Evolutionary conservation across 1,284 basidiomycete genomes (phyloP), one percentile per base, ranked within the genome.

Genomic region (Ustilago sp.): DNA sequence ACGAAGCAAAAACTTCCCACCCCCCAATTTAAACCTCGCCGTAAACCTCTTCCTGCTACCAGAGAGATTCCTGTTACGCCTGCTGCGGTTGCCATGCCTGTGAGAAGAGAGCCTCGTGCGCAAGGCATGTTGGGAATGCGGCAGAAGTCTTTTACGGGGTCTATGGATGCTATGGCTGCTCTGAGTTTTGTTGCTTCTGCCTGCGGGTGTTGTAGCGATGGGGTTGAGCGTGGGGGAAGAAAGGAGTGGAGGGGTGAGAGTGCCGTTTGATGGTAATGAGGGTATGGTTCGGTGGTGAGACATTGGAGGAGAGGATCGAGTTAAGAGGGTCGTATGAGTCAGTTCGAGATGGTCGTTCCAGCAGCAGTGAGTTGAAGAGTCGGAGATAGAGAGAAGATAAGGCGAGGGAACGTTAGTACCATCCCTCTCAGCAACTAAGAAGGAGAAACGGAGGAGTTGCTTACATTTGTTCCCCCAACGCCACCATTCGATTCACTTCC

Each of bases 1-100:
- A 79, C 63, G 36, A 79, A 79, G 61, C 69, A 71, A 58, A 80
- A 80, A 11, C 63, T 64, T 1, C 79, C 79, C 3, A 80, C 79
- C 8, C 79, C 79, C 79, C 79, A 80, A 55, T 80, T 80, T 17
- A 80, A 31, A 0, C 76, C 70, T n/a, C 72, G 57, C 11, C 70
- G 28, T 35, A 80, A 35, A 7, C 78, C 78, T 36, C 79, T 35
- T 0, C 79, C 76, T 9, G 79, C 79, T n/a, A 79, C 69, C 6
- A 73, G 47, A 31, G 52, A 64, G 58, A 80, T 76, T 2, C 79
- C 79, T 1, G 70, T 45, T 1, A 79, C 77, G 13, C 79, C 79
- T 0, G 76, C 76, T 0, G 73, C 79, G 8, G 76, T 79, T 4
- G 70, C 68, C 69, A 80, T 80, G n/a, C 79, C 79, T 35, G 66